phyloP scores from a whole-genome alignment of 73 alveolate genomes.

The Stentor roeselii region DNA sequence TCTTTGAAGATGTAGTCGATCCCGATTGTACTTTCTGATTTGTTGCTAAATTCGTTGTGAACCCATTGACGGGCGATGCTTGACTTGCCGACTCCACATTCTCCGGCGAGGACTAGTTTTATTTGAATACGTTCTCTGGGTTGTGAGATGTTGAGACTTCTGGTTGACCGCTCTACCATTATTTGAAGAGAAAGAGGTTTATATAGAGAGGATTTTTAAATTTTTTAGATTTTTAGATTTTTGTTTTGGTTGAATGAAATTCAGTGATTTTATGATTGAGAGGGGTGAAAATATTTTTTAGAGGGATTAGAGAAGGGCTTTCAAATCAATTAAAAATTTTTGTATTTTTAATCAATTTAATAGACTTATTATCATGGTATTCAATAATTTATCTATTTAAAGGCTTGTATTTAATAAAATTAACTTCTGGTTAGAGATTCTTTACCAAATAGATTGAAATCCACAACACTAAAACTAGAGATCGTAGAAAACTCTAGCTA shows the following conservation, averaged over 20 bases:
- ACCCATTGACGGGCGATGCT: constrained; percentile 2
- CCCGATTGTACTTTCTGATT: constrained; percentile 25
- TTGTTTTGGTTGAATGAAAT: neutral
- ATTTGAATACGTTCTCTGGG: constrained; percentile 1
- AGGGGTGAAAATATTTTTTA: neutral
- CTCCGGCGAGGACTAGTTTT: constrained; percentile 23
- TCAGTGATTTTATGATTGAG: neutral
- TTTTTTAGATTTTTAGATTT: neutral
- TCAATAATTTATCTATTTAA: too few relatives aligned
- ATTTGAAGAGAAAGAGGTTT: too few relatives aligned
- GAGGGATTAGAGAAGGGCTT: too few relatives aligned
- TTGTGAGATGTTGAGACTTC: constrained; percentile 8
- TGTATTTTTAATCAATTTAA: too few relatives aligned
- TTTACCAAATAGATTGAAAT: too few relatives aligned
- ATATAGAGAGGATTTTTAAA: too few relatives aligned
- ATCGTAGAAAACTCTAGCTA: neutral
- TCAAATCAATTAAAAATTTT: too few relatives aligned
- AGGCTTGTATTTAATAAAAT: too few relatives aligned
- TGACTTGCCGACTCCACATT: constrained; percentile 22
- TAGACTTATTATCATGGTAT: too few relatives aligned
- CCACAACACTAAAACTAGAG: too few relatives aligned
- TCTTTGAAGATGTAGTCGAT: neutral
- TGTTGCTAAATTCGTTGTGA: neutral
- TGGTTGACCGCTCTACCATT: constrained; percentile 20
- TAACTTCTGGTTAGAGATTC: too few relatives aligned